These are phyloP conservation scores for Escallonia herrerae DNA, from an alignment of 129 eudicot genomes.

Conservation along the genomic window DNA sequence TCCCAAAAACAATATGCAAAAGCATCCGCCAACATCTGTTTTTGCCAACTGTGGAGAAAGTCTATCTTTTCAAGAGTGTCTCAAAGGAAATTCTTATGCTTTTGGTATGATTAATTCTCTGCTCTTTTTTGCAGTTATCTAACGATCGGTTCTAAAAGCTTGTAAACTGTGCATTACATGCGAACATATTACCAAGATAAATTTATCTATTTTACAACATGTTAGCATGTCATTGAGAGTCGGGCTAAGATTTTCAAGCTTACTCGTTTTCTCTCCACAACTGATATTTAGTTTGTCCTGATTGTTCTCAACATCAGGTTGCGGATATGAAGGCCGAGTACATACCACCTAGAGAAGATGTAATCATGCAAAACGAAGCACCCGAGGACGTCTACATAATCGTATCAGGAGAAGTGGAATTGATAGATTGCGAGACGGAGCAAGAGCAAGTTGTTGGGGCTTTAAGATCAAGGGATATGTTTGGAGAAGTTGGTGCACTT, in stretches of 20 bases:
- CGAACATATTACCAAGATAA: no score
- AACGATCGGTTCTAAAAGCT: no score
- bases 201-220: no score
- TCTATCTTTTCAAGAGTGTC: conserved; percentile 66
- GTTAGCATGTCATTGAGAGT: no score
- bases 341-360: conserved; percentile 91
- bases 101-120: conserved; percentile 41
- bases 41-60: conserved; percentile 60
- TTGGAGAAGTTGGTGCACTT: conserved; percentile 88
- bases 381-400: conserved; percentile 87
- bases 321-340: conserved; percentile 85
- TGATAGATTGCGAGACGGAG: conserved; percentile 54
- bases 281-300: no score
- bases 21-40: conserved; percentile 83
- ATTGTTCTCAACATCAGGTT: conserved; percentile 27
- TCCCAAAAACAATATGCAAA: conserved; percentile 75
- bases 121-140: no score
- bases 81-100: conserved; percentile 64
- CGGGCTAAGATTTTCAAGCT: no score
- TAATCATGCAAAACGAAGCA: conserved; percentile 74
- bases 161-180: no score
- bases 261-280: no score
- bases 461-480: conserved; percentile 53
- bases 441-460: conserved; percentile 53
- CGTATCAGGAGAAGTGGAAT: conserved; percentile 83